Evolutionary conservation across 768 basidiomycete genomes (phyloP).

Genomic region (Rhodotorula babjevae): DNA sequence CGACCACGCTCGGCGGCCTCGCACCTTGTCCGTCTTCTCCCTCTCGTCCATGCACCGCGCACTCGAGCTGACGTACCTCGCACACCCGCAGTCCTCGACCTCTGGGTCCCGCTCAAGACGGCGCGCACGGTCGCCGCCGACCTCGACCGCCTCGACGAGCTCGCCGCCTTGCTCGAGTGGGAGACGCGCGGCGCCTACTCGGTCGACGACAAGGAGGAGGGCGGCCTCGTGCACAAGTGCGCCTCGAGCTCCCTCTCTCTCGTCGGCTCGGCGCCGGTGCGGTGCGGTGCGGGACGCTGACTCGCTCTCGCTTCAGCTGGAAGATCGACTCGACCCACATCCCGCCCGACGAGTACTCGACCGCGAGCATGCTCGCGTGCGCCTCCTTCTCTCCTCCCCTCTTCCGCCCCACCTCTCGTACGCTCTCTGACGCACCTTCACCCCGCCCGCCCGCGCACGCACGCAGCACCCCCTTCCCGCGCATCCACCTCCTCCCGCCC

Average conservation of each 20-base stretch:
- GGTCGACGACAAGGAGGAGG: conserved; percentile 34
- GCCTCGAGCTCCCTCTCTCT: neutral
- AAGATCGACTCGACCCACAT: conserved; percentile 15
- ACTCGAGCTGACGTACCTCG: neutral
- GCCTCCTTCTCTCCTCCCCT: neutral
- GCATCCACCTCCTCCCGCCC: conserved; percentile 26
- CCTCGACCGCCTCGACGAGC: conserved; percentile 16
- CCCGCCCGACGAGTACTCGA: conserved; percentile 19
- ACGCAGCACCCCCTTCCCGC: conserved; percentile 22
- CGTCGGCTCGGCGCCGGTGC: too few relatives aligned
- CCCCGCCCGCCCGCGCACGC: too few relatives aligned
- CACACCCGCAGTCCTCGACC: conserved; percentile 15
- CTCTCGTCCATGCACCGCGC: neutral
- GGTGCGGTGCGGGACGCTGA: too few relatives aligned
- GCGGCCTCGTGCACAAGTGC: conserved; percentile 29
- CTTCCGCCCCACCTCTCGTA: neutral
- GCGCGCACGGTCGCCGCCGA: conserved; percentile 11
- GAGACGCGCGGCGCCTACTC: conserved; percentile 26
- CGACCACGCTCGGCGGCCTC: conserved; percentile 18
- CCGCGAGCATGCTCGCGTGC: conserved; percentile 29
- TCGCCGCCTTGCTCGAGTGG: conserved; percentile 23
- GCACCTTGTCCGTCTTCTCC: conserved; percentile 16
- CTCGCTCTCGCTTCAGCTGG: too few relatives aligned
- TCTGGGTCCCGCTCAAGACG: conserved; percentile 22
- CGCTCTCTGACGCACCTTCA: neutral